A percentile compares a stretch with the other conserved stretches of the same genome.
These are phyloP conservation scores for Botrytis sinoallii DNA, from an alignment of 2,329 filamentous ascomycete genomes.

Conservation along the genomic window DNA sequence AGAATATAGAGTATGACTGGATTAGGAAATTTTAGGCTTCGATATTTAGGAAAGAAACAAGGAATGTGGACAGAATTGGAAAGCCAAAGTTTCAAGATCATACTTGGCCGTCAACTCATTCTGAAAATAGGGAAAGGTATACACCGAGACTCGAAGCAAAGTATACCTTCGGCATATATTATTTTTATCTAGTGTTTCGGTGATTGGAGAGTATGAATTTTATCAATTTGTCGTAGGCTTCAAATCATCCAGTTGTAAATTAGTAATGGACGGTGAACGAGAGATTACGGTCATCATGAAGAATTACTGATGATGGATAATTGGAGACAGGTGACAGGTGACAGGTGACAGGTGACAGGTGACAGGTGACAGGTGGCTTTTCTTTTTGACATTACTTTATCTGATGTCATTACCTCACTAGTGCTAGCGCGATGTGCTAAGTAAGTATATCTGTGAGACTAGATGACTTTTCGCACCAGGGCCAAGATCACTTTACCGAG, in stretches of 20 bases:
- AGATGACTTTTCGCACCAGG: background rate
- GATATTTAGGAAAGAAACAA: background rate
- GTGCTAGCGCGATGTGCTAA: background rate
- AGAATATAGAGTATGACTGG: background rate
- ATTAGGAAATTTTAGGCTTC: background rate
- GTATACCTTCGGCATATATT: rapidly evolving
- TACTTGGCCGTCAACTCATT: background rate
- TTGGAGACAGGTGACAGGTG: background rate
- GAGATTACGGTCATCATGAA: background rate
- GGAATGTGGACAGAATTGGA: background rate
- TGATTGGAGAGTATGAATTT: background rate
- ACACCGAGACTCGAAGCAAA: background rate
- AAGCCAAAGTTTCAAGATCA: background rate
- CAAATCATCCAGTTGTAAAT: too few relatives aligned
- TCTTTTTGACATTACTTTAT: background rate
- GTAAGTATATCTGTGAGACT: background rate
- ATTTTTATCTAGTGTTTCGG: background rate
- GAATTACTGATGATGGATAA: background rate
- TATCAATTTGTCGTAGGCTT: background rate
- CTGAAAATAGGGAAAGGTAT: rapidly evolving
- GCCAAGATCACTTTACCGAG: background rate
- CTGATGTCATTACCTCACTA: background rate
- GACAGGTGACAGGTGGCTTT: background rate
- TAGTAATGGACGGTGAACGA: background rate
- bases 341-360: background rate